phyloP scores from a whole-genome alignment of 805 yeast genomes.

The Metschnikowia peoriensis region DNA sequence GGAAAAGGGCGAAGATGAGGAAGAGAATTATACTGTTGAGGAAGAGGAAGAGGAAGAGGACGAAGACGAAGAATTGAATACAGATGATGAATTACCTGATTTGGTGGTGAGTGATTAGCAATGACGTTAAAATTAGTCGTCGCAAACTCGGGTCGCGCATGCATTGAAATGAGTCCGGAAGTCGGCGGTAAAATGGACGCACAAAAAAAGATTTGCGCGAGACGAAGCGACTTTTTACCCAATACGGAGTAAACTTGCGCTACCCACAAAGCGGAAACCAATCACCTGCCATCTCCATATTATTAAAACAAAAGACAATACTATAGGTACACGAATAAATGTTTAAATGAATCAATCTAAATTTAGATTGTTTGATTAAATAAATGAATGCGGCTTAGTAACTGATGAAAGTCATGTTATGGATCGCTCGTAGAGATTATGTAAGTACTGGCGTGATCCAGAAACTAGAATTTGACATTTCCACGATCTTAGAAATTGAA shows the following conservation, averaged over 20 bases:
- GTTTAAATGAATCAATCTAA: too few relatives aligned
- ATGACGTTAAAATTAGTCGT: not conserved
- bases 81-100: not conserved
- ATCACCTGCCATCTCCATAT: not conserved
- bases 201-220: not conserved
- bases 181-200: not conserved
- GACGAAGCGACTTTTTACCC: slow-evolving; percentile 5
- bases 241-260: slow-evolving; percentile 3
- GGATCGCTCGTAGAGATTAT: not conserved
- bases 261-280: not conserved
- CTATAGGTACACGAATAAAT: too few relatives aligned
- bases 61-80: not conserved
- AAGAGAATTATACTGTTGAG: not conserved
- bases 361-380: too few relatives aligned
- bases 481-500: not conserved
- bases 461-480: not conserved
- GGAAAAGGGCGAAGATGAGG: not conserved
- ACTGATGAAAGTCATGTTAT: too few relatives aligned
- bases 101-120: not conserved
- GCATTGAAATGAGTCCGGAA: not conserved
- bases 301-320: too few relatives aligned
- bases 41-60: not conserved
- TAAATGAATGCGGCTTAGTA: too few relatives aligned
- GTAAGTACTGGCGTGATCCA: not conserved
- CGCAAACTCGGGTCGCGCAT: not conserved